Base-by-base conservation (phyloP, 23 red algal genomes). In the Agarophyton chilense region DNA sequence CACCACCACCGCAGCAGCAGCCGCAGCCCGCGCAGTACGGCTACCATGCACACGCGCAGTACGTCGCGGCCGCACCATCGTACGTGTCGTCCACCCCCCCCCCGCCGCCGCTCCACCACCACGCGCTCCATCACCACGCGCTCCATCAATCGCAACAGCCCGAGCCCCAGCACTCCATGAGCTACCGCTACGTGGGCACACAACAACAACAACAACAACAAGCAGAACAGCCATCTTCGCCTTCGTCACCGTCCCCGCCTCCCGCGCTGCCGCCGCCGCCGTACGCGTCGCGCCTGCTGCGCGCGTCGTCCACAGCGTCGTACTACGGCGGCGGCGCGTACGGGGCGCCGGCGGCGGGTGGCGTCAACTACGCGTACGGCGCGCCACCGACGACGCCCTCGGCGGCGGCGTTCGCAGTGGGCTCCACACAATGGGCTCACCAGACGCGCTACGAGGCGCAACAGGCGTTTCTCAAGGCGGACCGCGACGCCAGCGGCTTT, bases 401-500 rank as follows among this genome's bases (percentile, higher is more conserved):
- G 17, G 17, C 51, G 51, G 17, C 51, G 51, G 22, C 26, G 34
- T 84, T 61, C n/a, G 25, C 79, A 8, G 60, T 84, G 24, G 79
- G 79, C 10, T 67, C 79, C n/a, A 22, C 54, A 40, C 36, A 46
- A 25, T 84, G 79, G 79, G 32, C 33, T 62, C 39, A 39, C 22
- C 44, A 46, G 17, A 84, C 61, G 28, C 18, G 35, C 17, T 41
- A 84, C 17, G 79, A 84, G 28, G 79, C 79, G 44, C 79, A 41
- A 25, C 11, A 84, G 17, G 79, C 79, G 2, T 84, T 84, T 42
- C 22, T 67, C 53, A 84, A 84, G 44, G 79, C 79, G 29, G 79
- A 84, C 21, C 41, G 79, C n/a, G 79, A 84, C 55, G 35, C 24
- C 56, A 84, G 79, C 45, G 79, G 79, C 56, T 84, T 57, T 68